Evolutionary conservation across 2,329 filamentous ascomycete genomes (phyloP), one percentile per base, ranked within the genome.

Genomic region (Fusarium subtropicale): DNA sequence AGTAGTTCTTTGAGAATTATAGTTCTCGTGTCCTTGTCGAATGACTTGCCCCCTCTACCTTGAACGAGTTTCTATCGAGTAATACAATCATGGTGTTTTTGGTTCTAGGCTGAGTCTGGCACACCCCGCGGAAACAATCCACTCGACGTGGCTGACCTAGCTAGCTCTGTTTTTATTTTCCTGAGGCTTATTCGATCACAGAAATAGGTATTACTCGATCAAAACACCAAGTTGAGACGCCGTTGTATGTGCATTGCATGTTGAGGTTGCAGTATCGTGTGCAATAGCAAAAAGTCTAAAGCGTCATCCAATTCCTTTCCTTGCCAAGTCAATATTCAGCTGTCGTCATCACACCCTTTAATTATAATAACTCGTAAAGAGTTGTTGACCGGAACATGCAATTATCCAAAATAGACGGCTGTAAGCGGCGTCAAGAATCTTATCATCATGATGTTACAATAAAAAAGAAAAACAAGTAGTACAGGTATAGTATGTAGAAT

Each of bases 401-500:
- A 30, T 41, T 20, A 36, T 52, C 44, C 36, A 33, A 34, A 53
- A 61, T 52, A 30, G 39, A 47, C 33, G 48, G 30, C 44, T 55
- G 62, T 55, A 66, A 62, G 47, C 54, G 59, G 38, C 61, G 55
- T 57, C 42, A 15, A 52, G n/a, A 39, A 63, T 51, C 34, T 41
- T 48, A 68, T 41, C 64, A 54, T 51, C 33, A 39, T 51, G 33
- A 52, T 52, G 63, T 59, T 59, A 38, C 53, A 62, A 52, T 41
- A 39, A 46, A 20, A n/a, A 51, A 33, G 52, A 62, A 36, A 31
- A 46, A 30, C 34, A 46, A 53, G 39, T 53, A 56, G 60, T 64
- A 68, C 64, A 71, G 51, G 67, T 68, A 71, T 58, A 56, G 51
- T 45, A 44, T 28, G 51, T 54, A 44, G 28, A 70, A 62, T 71